Base-by-base conservation (phyloP, 225 moss, liverwort and hornwort genomes). In the Antitrichia curtipendula region DNA sequence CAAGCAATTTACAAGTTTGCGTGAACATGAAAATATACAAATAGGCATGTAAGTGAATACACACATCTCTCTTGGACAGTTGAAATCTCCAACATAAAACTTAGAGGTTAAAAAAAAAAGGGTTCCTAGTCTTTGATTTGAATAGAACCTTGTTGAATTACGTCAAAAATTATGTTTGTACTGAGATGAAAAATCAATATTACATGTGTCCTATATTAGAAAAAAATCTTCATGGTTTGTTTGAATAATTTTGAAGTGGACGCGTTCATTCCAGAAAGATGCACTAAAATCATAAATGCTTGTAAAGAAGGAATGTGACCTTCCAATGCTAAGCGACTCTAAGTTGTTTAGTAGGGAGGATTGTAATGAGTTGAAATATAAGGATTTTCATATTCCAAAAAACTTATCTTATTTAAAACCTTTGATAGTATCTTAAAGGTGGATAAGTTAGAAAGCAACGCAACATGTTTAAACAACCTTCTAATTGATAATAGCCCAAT, bases 151-250 rank as follows among this genome's bases (percentile, higher is more conserved):
- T 64, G 18, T 64, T 64, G 64, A 64, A 64, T 15, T 34, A 74
- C 0, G 4, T 49, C 5, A 71, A 43, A 5, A 8, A 64, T 5
- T 2, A 64, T 1, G 1, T 8, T 27, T 19, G 12, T 11, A 19
- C 0, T 4, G 1, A 31, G 7, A 31, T 20, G 32, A 74, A 74
- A 12, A 7, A 32, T 6, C 19, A 49, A 47, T 74, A 47, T 7
- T 74, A 32, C 12, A 74, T 49, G 28, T 0, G 4, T 1, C 31
- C 49, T 7, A 74, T 31, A 32, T 74, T 16, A 29, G 9, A 49
- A 20, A 49, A 20, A 74, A 20, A 49, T 49, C 74, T 49, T 74
- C 20, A 19, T 4, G 0, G 49, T 49, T 74, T 49, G 49, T 31
- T 74, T 74, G 49, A 11, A 74, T 7, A 74, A 74, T 32, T 74